phyloP scores from a whole-genome alignment of 225 moss, liverwort and hornwort species.

The Straminergon stramineum region DNA sequence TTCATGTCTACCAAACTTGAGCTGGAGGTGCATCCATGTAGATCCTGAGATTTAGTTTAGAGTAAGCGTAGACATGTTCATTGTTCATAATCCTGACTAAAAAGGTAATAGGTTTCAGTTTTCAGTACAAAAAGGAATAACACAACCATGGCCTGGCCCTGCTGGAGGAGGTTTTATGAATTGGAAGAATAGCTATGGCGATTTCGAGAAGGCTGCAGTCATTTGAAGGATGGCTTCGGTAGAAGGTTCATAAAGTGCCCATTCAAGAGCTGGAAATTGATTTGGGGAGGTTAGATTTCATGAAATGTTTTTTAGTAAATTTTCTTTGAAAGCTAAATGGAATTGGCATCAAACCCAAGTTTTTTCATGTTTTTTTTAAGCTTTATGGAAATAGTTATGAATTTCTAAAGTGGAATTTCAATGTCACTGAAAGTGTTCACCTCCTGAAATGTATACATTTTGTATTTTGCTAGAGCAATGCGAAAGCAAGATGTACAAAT shows the following conservation, averaged over 20 bases:
- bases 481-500: background rate
- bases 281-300: background rate
- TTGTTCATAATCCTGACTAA: background rate
- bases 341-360: background rate
- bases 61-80: background rate
- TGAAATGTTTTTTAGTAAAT: background rate
- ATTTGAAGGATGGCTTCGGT: background rate
- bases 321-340: background rate
- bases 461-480: background rate
- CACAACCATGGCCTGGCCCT: background rate
- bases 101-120: background rate
- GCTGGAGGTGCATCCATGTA: background rate
- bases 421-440: accelerated
- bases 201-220: background rate
- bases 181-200: background rate
- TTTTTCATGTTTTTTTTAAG: background rate
- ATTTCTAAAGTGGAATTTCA: background rate
- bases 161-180: background rate
- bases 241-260: background rate
- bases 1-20: background rate
- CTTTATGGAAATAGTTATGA: background rate
- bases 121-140: background rate
- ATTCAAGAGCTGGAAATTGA: background rate
- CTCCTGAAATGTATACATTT: background rate
- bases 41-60: background rate